Evolutionary conservation across 345 rosid genomes (phyloP).

Genomic region (Populus simonii): DNA sequence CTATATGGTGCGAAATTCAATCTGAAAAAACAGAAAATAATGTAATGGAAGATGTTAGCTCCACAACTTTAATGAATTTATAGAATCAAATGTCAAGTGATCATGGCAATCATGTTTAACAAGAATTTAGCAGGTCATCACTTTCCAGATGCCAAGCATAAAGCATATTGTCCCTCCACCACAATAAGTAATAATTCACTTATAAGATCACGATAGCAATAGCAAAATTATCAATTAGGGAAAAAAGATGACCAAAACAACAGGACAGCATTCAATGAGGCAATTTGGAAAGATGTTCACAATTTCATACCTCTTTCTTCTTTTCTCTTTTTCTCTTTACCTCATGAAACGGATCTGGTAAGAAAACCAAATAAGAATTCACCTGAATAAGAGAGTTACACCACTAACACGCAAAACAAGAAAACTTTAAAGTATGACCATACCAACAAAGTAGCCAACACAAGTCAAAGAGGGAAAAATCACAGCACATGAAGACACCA

Average conservation of each 20-base stretch:
- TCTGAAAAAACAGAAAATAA: not conserved
- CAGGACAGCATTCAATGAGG: not conserved
- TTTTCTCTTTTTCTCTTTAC: constrained; percentile 72
- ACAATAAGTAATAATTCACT: not conserved
- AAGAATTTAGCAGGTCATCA: not conserved
- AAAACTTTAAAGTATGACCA: not conserved
- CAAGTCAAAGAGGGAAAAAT: not conserved
- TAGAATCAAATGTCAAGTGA: not conserved
- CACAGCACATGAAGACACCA: not conserved
- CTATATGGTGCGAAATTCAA: not conserved
- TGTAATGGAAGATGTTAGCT: not conserved
- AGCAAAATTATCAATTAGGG: not conserved
- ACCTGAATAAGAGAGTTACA: constrained; percentile 4
- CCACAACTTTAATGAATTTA: not conserved
- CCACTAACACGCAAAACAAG: not conserved
- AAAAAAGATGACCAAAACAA: not conserved
- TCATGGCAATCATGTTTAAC: not conserved
- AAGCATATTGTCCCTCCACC: not conserved
- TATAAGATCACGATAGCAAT: not conserved
- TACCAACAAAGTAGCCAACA: not conserved
- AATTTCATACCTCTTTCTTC: constrained; percentile 69
- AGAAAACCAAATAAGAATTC: constrained; percentile 9
- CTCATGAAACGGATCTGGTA: constrained; percentile 76
- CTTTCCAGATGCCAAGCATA: not conserved
- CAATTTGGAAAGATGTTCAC: not conserved